These are phyloP conservation scores for Sungouiella thailandica DNA, from an alignment of 805 yeast genomes.

Conservation along the genomic window DNA sequence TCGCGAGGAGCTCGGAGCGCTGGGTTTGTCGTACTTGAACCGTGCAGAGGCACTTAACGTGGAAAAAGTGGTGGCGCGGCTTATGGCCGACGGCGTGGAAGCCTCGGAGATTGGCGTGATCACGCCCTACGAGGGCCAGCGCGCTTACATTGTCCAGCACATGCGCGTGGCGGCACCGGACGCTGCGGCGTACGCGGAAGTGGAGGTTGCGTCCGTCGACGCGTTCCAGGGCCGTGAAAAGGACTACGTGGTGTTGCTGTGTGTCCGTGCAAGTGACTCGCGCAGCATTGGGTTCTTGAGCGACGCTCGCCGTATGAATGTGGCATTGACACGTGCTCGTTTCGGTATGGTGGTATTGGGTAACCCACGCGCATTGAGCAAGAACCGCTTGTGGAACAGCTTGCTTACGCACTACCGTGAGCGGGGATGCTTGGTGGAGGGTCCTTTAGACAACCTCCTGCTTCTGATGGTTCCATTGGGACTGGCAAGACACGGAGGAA, in stretches of 20 bases:
- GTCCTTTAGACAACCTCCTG: conserved; percentile 75
- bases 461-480: conserved; percentile 57
- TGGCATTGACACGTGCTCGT: conserved; percentile 41
- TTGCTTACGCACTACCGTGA: conserved; percentile 75
- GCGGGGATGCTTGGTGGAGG: conserved; percentile 85
- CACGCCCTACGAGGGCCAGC: conserved; percentile 93
- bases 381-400: conserved; percentile 73
- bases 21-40: conserved; percentile 79
- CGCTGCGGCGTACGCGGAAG: conserved; percentile 53
- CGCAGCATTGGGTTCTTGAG: conserved; percentile 39
- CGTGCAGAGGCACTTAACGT: conserved; percentile 87
- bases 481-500: too few relatives aligned
- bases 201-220: conserved; percentile 71
- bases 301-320: conserved; percentile 42
- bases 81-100: conserved; percentile 70
- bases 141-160: conserved; percentile 74
- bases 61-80: conserved; percentile 67
- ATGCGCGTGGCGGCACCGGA: conserved; percentile 56
- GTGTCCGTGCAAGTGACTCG: conserved; percentile 41
- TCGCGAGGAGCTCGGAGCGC: conserved; percentile 77
- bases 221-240: conserved; percentile 43
- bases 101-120: conserved; percentile 79
- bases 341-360: conserved; percentile 57
- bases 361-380: conserved; percentile 71
- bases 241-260: conserved; percentile 38